Base-by-base conservation (phyloP, 192 early-diverging fungal species). In the Rhizophagus sp. region DNA sequence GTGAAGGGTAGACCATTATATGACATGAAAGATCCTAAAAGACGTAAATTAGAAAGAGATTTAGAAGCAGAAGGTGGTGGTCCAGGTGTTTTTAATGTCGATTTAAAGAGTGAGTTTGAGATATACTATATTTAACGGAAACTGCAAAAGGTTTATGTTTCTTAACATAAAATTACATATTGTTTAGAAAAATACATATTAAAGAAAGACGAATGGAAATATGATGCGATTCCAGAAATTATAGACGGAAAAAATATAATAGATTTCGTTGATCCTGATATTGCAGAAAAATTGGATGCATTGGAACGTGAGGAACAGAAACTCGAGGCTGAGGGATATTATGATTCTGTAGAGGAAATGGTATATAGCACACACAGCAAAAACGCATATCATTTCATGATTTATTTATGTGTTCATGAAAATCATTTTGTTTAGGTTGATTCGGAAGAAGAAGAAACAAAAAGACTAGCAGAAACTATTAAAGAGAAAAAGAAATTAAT, bases 171-270 rank as follows among this genome's bases (percentile, higher is more conserved):
- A 41, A 33, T 49, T 81, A 7, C 50, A 7, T 41, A 41, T 84
- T 50, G 2, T 15, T 49, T 62, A 90, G 90, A 98, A 88, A 87
- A 87, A 78, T 99, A 99, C 87, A 61, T 92, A 82, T 89, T 99
- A 67, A 89, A 87, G 24, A 85, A 95, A 62, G 88, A 90, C 69
- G 95, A 97, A 62, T 99, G 97, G 97, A 97, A 95, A 85, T 94
- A 98, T 88, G 98, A 99, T 86, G 87, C 87, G 57, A 97, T 99
- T 72, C 98, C 98, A 49, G 98, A 99, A 88, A 97, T 99, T 85
- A 94, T 97, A 92, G 92, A 99, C 82, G 97, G 97, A 82, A 95
- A 96, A 89, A 99, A 99, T 87, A 90, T 99, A 47, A 96, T 96
- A 25, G 98, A 99, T 88, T 99, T 99, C 85, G 88, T 99, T 83